A percentile compares a stretch with the other conserved stretches of the same genome.
These are phyloP conservation scores for Heterobasidion occidentale DNA, from an alignment of 1,284 basidiomycete species.

Conservation along the genomic window DNA sequence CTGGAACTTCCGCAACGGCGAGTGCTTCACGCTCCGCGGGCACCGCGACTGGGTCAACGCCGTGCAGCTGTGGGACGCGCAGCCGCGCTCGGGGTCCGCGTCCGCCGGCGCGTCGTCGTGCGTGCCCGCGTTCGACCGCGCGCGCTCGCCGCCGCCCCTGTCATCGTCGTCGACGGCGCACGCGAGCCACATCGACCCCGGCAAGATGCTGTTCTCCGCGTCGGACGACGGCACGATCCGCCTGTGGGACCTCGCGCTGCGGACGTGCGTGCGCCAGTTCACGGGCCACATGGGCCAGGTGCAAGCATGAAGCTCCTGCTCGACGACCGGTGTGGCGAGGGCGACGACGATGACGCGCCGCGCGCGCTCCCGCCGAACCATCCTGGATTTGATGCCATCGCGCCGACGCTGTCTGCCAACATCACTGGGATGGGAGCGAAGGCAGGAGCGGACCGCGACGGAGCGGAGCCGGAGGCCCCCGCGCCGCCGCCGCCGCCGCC, in stretches of 20 bases:
- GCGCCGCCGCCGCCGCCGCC: background rate
- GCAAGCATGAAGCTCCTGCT: constrained; percentile 78
- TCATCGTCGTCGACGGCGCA: background rate
- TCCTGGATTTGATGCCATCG: constrained; percentile 13
- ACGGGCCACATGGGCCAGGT: constrained; percentile 93
- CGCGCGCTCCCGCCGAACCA: constrained; percentile 9
- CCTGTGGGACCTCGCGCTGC: constrained; percentile 85
- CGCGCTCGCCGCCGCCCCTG: background rate
- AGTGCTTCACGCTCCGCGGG: constrained; percentile 88
- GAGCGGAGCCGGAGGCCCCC: constrained; percentile 3
- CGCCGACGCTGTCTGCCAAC: too few relatives aligned
- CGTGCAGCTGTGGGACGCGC: constrained; percentile 87
- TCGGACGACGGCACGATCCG: constrained; percentile 93
- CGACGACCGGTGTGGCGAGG: constrained; percentile 35
- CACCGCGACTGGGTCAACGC: constrained; percentile 97
- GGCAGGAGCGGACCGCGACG: constrained; percentile 4
- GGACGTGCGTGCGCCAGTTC: constrained; percentile 81
- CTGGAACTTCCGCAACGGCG: constrained; percentile 92
- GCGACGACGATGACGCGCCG: constrained; percentile 1
- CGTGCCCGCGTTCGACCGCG: constrained; percentile 2
- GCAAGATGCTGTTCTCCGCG: constrained; percentile 94
- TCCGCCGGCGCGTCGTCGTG: constrained; percentile 3
- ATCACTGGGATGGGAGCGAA: background rate
- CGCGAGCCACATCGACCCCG: constrained; percentile 56
- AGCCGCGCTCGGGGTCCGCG: constrained; percentile 26